Evolutionary conservation across 331 rosid genomes (phyloP).

Genomic region (Quercus lobata): DNA sequence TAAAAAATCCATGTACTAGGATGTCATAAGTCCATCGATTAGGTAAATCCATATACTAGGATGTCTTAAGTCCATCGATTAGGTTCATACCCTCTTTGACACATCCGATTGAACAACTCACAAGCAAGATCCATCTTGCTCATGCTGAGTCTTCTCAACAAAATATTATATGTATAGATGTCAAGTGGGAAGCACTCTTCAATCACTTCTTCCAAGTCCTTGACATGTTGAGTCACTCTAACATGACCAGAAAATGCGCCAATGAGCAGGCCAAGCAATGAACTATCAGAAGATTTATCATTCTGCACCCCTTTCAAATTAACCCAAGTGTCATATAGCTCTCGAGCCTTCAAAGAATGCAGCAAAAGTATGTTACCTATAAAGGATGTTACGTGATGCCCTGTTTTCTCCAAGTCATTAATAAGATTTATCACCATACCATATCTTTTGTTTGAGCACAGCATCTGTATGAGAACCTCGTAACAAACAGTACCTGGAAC

Average conservation of each 20-base stretch:
- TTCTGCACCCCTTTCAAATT: conserved; percentile 33
- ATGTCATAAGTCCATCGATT: too few relatives aligned
- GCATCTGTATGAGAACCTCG: conserved; percentile 48
- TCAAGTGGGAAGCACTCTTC: conserved; percentile 65
- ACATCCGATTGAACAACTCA: conserved; percentile 48
- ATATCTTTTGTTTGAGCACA: conserved; percentile 43
- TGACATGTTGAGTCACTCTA: conserved; percentile 24
- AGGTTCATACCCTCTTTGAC: conserved; percentile 57
- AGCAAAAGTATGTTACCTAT: conserved; percentile 67
- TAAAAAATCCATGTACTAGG: too few relatives aligned
- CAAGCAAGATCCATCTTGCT: conserved; percentile 45
- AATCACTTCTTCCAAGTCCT: conserved; percentile 52
- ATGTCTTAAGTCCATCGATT: conserved; percentile 56
- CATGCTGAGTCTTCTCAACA: conserved; percentile 44
- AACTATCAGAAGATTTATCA: conserved; percentile 33
- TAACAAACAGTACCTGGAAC: conserved; percentile 58
- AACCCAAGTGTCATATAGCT: conserved; percentile 47
- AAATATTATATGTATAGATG: conserved; percentile 60
- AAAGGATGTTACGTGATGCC: conserved; percentile 64
- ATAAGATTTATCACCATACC: conserved; percentile 45
- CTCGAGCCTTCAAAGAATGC: conserved; percentile 46
- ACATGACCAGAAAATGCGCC: conserved; percentile 63
- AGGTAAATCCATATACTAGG: too few relatives aligned
- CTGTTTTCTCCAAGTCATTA: conserved; percentile 45
- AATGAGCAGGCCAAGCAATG: conserved; percentile 48